Evolutionary conservation across 495 filamentous ascomycete species (phyloP), one percentile per base, ranked within the genome.

Genomic region (Penicillium alfredii): DNA sequence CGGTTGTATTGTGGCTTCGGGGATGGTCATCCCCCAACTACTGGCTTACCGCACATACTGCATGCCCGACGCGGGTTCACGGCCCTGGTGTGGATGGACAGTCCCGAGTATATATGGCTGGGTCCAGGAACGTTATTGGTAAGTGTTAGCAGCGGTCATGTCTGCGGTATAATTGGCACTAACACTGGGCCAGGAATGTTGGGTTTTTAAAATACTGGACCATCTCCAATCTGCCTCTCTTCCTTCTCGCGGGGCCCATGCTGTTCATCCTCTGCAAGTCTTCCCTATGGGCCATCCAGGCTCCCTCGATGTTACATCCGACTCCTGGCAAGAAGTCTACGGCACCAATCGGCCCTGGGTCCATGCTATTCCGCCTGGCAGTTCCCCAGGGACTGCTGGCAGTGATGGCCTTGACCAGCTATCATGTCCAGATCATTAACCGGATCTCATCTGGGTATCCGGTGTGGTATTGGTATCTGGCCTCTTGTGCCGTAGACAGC

Each of bases 171-270:
- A 12, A n/a, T 11, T 28, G 10, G 18, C 14, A 13, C 39, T 51
- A 21, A 39, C 14, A 25, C 15, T 30, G 33, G 6, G 36, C 14
- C 30, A 95, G 89, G 89, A 77, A 87, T 48, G 76, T 80, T 34
- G 93, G 92, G 0, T 80, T 94, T 49, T 70, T 98, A 27, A 76
- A 77, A 27, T 98, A 98, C 63, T 97, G 93, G 92, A 93, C 77
- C 1, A 19, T 83, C 1, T 73, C 83, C 10, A 96, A 98, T 50
- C 41, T 93, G 17, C 93, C 93, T 1, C 74, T 98, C 2, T 97
- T 97, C 58, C 44, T 90, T 10, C 69, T 97, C 11, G 88, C 88
- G 3, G 59, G 73, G 0, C 92, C 93, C 9, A 82, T 90, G 72
- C 62, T 95, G 22, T 58, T 53, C n/a, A 56, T 95, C 6, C 54